These are phyloP conservation scores for Leonotis leonurus DNA, from an alignment of 257 asterid species.

Conservation along the genomic window DNA sequence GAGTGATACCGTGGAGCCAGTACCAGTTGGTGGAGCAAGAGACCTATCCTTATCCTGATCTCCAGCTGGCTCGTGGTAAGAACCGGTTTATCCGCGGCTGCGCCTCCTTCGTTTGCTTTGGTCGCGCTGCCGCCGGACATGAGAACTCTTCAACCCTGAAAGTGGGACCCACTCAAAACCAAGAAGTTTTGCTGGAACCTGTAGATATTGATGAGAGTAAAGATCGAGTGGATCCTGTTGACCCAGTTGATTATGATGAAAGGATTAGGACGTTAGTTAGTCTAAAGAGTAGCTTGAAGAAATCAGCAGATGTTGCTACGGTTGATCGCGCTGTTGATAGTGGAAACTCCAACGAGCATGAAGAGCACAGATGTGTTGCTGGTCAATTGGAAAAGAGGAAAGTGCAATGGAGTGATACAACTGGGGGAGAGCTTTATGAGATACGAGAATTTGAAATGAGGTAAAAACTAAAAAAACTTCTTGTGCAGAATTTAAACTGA, in stretches of 20 bases:
- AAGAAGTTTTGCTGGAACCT: constrained; percentile 39
- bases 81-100: constrained; percentile 64
- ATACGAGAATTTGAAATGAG: constrained; percentile 93
- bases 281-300: constrained; percentile 80
- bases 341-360: constrained; percentile 17
- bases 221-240: constrained; percentile 27
- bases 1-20: constrained; percentile 96
- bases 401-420: constrained; percentile 89
- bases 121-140: constrained; percentile 63
- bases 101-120: constrained; percentile 77
- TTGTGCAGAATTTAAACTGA: neutral
- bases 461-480: constrained; percentile 42
- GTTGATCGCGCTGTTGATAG: constrained; percentile 12
- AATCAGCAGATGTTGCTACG: constrained; percentile 22
- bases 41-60: constrained; percentile 62
- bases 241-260: constrained; percentile 24
- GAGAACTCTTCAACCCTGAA: constrained; percentile 57
- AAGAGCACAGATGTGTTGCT: constrained; percentile 21
- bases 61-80: constrained; percentile 94
- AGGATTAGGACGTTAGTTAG: constrained; percentile 22
- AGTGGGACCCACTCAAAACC: constrained; percentile 66
- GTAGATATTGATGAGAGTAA: constrained; percentile 35
- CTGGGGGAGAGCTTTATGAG: constrained; percentile 82
- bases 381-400: constrained; percentile 50
- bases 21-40: constrained; percentile 98